phyloP scores from a whole-genome alignment of 2,329 filamentous ascomycete species.

The Sclerotiophoma versabilis region DNA sequence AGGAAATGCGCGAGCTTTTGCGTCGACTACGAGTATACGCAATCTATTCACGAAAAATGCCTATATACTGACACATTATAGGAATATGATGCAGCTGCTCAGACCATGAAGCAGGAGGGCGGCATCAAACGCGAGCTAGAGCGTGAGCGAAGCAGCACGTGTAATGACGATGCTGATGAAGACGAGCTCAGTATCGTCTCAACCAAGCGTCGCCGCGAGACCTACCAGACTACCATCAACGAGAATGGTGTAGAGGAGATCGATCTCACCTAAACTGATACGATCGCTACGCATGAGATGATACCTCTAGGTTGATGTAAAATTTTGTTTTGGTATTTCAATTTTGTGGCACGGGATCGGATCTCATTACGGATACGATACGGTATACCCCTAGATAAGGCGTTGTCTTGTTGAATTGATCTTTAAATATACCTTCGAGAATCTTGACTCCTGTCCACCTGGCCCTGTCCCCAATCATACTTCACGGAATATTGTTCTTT shows the following conservation, averaged over 20 bases:
- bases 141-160: conserved; percentile 6
- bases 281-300: neutral
- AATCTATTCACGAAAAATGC: too few relatives aligned
- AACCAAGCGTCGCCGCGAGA: conserved; percentile 12
- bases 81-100: conserved; percentile 4
- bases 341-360: neutral
- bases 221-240: conserved; percentile 1
- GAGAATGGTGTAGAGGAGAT: conserved; percentile 26
- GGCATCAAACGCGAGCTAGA: conserved; percentile 20
- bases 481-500: neutral
- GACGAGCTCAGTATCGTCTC: conserved; percentile 21
- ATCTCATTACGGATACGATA: too few relatives aligned
- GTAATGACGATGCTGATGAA: neutral
- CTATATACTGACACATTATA: neutral
- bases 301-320: neutral
- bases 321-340: too few relatives aligned
- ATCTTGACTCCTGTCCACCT: neutral
- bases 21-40: conserved; percentile 19
- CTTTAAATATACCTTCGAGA: too few relatives aligned
- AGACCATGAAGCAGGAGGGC: conserved; percentile 14
- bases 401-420: neutral
- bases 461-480: neutral
- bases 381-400: neutral
- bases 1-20: conserved; percentile 30
- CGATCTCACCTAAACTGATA: conserved; percentile 25